These are phyloP conservation scores for Chaetomium globosum DNA, from an alignment of 2,329 filamentous ascomycete genomes.

Conservation along the genomic window DNA sequence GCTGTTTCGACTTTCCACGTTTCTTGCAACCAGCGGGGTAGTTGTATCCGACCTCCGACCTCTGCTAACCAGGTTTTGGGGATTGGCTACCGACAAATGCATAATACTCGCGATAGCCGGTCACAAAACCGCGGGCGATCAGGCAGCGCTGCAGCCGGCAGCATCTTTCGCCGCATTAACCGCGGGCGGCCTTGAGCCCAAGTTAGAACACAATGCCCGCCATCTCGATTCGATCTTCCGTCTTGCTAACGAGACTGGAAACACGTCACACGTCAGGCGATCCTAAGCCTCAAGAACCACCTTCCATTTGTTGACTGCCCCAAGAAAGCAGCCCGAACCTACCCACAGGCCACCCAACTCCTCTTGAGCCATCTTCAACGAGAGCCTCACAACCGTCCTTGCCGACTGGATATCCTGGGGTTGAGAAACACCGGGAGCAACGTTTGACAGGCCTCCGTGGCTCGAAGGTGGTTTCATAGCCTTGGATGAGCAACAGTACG, in stretches of 20 bases:
- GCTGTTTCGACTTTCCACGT: constrained; percentile 1
- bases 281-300: too few species aligned
- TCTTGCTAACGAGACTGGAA: not conserved
- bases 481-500: not conserved
- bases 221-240: not conserved
- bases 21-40: not conserved
- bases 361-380: not conserved
- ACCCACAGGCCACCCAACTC: not conserved
- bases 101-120: constrained; percentile 30
- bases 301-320: not conserved
- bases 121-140: constrained; percentile 28
- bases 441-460: not conserved
- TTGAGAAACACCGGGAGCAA: not conserved
- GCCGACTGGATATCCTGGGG: not conserved
- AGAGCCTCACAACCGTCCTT: not conserved
- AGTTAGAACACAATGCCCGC: not conserved
- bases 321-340: not conserved
- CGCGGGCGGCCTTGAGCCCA: not conserved
- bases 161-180: constrained; percentile 25
- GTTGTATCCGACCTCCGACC: constrained; percentile 1
- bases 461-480: not conserved
- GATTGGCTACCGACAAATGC: constrained; percentile 12
- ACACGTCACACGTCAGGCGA: not conserved
- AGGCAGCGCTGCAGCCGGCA: constrained; percentile 31
- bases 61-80: constrained; percentile 20